Conservation (phyloP, 352 stramenopile species). For the Phytophthora hibernalis region DNA sequence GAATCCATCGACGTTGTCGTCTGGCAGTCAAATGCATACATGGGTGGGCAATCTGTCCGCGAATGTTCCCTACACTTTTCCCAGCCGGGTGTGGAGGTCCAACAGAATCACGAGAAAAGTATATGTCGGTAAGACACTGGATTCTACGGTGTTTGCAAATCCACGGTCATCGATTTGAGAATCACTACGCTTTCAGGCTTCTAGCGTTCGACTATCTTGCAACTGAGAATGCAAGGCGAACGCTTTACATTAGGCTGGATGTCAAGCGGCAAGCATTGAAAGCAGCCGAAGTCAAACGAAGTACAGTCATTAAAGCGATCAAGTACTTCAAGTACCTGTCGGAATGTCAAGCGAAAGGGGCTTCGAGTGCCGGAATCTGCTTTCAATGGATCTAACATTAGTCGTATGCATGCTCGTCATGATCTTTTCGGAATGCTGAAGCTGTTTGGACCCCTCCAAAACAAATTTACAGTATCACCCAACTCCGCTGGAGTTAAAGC, state of each 20-base stretch:
- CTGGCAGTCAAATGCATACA: slow-evolving; percentile 4
- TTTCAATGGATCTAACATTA: slow-evolving; percentile 32
- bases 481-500: not conserved
- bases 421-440: slow-evolving; percentile 29
- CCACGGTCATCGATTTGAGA: slow-evolving; percentile 29
- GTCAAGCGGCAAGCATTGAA: slow-evolving; percentile 17
- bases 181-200: slow-evolving; percentile 35
- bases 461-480: slow-evolving; percentile 31
- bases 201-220: slow-evolving; percentile 35
- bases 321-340: slow-evolving; percentile 24
- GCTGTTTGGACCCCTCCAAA: slow-evolving; percentile 29
- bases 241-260: slow-evolving; percentile 32
- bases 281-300: not conserved
- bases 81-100: slow-evolving; percentile 34
- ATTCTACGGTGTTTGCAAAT: slow-evolving; percentile 24
- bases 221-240: slow-evolving; percentile 9
- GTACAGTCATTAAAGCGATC: slow-evolving; percentile 18
- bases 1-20: slow-evolving; percentile 4
- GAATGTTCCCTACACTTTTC: slow-evolving; percentile 39
- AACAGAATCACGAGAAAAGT: slow-evolving; percentile 9
- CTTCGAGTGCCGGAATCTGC: slow-evolving; percentile 16
- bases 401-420: slow-evolving; percentile 3
- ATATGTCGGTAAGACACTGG: slow-evolving; percentile 29
- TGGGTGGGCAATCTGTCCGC: slow-evolving; percentile 1
- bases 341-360: slow-evolving; percentile 5